Evolutionary conservation across 2,329 filamentous ascomycete species (phyloP).

Genomic region (Arthrobotrys conoides): DNA sequence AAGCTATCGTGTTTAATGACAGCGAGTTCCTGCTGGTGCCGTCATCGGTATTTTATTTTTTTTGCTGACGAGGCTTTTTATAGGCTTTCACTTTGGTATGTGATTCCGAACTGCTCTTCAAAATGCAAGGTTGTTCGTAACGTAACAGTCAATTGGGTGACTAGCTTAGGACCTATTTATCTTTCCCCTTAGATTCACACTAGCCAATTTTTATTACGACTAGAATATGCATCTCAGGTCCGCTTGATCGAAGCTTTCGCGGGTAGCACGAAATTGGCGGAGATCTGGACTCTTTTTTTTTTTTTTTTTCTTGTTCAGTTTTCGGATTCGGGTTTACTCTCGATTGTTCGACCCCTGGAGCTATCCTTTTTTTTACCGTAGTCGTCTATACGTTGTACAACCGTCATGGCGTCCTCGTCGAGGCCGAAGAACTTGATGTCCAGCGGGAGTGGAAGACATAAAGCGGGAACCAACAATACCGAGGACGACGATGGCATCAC

Average conservation of each 20-base stretch:
- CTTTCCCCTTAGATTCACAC: background rate
- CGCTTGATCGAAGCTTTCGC: conserved; percentile 18
- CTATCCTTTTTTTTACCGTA: conserved; percentile 14
- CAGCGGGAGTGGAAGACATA: conserved; percentile 23
- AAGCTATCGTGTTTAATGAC: conserved; percentile 33
- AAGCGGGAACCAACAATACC: conserved; percentile 8
- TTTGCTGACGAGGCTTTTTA: conserved; percentile 29
- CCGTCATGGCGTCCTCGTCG: conserved; percentile 55
- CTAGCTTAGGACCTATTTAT: conserved; percentile 1
- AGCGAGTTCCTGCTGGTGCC: conserved; percentile 24
- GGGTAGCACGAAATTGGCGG: conserved; percentile 30
- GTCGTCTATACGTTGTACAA: conserved; percentile 12
- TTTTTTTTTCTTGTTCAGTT: background rate
- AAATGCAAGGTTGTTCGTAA: conserved; percentile 46
- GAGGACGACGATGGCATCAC: conserved; percentile 12
- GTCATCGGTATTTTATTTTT: conserved; percentile 16
- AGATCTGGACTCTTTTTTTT: conserved; percentile 12
- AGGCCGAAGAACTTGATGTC: conserved; percentile 38
- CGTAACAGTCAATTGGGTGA: conserved; percentile 6
- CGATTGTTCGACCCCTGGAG: background rate
- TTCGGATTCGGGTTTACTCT: background rate
- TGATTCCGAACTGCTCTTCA: conserved; percentile 48
- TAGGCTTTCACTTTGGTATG: conserved; percentile 38
- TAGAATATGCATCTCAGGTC: conserved; percentile 32
- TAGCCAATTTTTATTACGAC: conserved; percentile 14